Conservation (phyloP, 805 yeast species). For the Cyberlindnera americana region DNA sequence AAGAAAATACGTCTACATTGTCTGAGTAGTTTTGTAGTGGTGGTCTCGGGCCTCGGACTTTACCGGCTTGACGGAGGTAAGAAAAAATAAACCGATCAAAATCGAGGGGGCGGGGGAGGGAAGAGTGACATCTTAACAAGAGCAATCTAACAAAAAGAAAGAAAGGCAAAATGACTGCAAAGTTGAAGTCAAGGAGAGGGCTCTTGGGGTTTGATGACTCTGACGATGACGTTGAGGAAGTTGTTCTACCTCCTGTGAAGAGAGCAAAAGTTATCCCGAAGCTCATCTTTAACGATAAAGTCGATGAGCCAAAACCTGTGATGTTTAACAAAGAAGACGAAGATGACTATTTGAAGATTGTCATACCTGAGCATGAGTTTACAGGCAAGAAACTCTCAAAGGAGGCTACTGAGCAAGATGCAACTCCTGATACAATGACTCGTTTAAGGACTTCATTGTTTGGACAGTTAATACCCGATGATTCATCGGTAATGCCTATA, state of each 20-base stretch:
- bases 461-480: slow-evolving; percentile 13
- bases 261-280: slow-evolving; percentile 16
- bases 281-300: slow-evolving; percentile 6
- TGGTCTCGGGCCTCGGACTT: too few species aligned
- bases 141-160: too few species aligned
- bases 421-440: slow-evolving; percentile 5
- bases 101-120: too few species aligned
- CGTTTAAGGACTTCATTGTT: slow-evolving; percentile 21
- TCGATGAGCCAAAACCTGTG: background rate
- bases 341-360: slow-evolving; percentile 27
- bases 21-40: too few species aligned
- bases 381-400: slow-evolving; percentile 5
- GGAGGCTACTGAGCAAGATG: background rate
- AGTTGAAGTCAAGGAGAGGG: slow-evolving; percentile 10
- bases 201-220: slow-evolving; percentile 23
- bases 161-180: too few species aligned
- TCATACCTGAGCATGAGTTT: slow-evolving; percentile 15
- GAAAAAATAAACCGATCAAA: too few species aligned
- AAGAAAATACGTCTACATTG: too few species aligned
- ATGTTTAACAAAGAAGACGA: slow-evolving; percentile 3
- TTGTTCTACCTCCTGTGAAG: background rate
- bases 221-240: slow-evolving; percentile 2
- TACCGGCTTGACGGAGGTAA: too few species aligned
- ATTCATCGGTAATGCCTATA: slow-evolving; percentile 4
- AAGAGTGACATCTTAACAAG: too few species aligned